These are phyloP conservation scores for Grosmannia serpens DNA, from an alignment of 2,329 filamentous ascomycete species.

Conservation along the genomic window DNA sequence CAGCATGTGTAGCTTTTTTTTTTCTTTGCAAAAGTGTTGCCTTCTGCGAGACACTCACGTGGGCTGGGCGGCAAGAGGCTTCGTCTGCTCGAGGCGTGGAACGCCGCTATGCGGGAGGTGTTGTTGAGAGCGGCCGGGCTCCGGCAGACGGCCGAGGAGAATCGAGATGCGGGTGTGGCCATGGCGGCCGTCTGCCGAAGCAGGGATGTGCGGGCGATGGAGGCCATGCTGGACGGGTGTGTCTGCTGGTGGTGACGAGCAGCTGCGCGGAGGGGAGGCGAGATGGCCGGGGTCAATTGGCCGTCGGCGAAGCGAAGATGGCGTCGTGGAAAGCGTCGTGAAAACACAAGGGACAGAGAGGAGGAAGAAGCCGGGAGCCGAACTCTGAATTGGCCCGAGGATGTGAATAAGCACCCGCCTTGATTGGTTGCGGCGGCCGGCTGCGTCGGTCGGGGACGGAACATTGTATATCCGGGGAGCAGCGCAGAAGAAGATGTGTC, in stretches of 20 bases:
- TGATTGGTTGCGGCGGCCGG: conserved; percentile 9
- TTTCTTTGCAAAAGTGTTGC: background rate
- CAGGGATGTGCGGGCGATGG: conserved; percentile 41
- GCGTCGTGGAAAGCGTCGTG: background rate
- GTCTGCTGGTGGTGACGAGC: background rate
- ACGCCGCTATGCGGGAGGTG: conserved; percentile 55
- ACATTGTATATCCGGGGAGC: background rate
- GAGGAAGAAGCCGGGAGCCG: conserved; percentile 11
- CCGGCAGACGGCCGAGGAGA: conserved; percentile 8
- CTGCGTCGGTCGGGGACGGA: background rate
- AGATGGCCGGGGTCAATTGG: background rate
- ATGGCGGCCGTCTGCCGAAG: conserved; percentile 39
- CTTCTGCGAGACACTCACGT: conserved; percentile 57
- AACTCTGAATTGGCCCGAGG: conserved; percentile 9
- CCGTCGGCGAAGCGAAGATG: background rate
- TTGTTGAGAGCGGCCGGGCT: conserved; percentile 21
- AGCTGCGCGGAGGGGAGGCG: background rate
- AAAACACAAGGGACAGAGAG: background rate
- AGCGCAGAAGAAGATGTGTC: background rate
- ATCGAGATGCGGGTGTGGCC: conserved; percentile 22
- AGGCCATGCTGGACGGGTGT: conserved; percentile 33
- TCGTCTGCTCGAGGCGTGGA: conserved; percentile 72
- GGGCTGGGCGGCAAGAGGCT: conserved; percentile 73
- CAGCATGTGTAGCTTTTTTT: background rate
- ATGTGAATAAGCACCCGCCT: conserved; percentile 13